These are phyloP conservation scores for Bonia amplexicaulis DNA, from an alignment of 176 grass and related monocot species.

Conservation along the genomic window DNA sequence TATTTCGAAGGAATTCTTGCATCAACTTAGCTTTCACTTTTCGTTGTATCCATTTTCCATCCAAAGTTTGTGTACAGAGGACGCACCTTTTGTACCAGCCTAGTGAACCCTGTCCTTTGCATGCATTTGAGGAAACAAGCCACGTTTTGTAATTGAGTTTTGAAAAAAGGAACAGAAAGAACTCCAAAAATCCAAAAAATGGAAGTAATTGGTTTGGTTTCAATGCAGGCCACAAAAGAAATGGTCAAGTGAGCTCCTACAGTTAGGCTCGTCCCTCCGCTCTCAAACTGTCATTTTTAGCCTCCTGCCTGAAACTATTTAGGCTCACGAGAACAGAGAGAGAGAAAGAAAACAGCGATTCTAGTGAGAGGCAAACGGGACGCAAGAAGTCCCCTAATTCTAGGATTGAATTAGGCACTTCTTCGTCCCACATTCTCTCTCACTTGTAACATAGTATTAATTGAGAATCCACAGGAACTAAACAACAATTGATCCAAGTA, in stretches of 20 bases:
- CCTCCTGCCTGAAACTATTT: conserved; percentile 9
- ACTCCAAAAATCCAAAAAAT: background rate
- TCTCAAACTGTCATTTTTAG: background rate
- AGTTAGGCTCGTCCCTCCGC: background rate
- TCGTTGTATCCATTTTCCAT: no score
- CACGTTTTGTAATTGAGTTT: background rate
- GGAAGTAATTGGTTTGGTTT: background rate
- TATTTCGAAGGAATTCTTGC: background rate
- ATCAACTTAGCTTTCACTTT: background rate
- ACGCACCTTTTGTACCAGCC: no score
- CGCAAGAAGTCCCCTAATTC: conserved; percentile 47
- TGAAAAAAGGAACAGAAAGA: background rate
- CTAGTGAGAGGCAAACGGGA: conserved; percentile 19
- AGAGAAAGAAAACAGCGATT: background rate
- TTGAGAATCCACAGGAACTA: background rate
- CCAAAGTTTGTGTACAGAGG: no score
- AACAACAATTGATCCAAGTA: conserved; percentile 7
- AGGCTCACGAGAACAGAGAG: background rate
- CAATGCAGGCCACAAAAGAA: conserved; percentile 17
- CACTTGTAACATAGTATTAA: background rate
- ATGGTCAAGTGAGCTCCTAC: conserved; percentile 31
- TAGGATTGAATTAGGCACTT: conserved; percentile 36
- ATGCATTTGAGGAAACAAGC: no score
- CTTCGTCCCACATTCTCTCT: conserved; percentile 35
- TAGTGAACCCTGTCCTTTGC: no score